Evolutionary conservation across 345 rosid genomes (phyloP).

Genomic region (Eutrema heterophyllum): DNA sequence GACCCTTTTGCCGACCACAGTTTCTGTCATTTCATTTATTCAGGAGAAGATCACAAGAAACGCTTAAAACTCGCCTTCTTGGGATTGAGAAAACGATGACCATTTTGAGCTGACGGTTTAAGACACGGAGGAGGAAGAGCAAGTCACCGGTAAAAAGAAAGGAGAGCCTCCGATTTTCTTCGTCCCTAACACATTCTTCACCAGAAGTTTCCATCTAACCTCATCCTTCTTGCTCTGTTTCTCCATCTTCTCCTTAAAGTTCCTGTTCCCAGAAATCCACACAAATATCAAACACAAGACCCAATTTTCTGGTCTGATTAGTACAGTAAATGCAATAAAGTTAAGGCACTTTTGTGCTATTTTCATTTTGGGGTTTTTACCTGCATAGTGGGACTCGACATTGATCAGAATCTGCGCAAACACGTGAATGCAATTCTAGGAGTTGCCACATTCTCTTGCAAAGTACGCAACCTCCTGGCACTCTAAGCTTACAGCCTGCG

Average conservation of each 20-base stretch:
- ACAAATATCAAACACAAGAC: not conserved
- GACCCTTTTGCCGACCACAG: not conserved
- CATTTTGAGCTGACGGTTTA: not conserved
- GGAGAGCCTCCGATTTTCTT: conserved; percentile 54
- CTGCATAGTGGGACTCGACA: conserved; percentile 92
- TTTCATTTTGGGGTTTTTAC: conserved; percentile 21
- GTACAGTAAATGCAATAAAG: not conserved
- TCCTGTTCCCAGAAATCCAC: conserved; percentile 34
- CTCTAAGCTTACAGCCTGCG: conserved; percentile 64
- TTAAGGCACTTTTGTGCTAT: not conserved
- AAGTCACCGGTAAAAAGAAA: conserved; percentile 34
- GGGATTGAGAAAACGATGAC: conserved; percentile 2
- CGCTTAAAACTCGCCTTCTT: conserved; percentile 30
- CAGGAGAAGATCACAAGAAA: conserved; percentile 27
- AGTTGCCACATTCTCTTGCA: conserved; percentile 99
- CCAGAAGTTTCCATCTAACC: conserved; percentile 61
- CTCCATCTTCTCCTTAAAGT: conserved; percentile 59
- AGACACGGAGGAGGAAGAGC: not conserved
- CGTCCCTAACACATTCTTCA: conserved; percentile 56
- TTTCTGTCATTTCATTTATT: not conserved
- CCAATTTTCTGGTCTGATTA: not conserved
- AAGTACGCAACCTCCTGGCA: conserved; percentile 75
- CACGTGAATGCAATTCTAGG: conserved; percentile 73
- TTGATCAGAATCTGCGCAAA: conserved; percentile 51
- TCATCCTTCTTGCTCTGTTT: conserved; percentile 75